Conservation (phyloP, 179 eudicot genomes). For the Drosera spatulata region DNA sequence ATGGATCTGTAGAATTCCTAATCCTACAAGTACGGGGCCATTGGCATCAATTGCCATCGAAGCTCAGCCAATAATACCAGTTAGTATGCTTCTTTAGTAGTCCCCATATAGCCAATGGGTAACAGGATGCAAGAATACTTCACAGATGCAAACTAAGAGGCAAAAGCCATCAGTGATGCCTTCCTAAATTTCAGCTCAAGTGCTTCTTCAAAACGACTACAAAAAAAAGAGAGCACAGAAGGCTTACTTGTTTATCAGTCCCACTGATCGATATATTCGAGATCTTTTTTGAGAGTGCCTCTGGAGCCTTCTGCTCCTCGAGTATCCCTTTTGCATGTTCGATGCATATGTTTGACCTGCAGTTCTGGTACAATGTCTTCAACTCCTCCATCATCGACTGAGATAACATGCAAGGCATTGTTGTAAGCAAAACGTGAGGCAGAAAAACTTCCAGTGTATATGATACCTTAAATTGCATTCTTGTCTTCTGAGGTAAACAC, state of each 20-base stretch:
- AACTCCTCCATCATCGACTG: conserved; percentile 63
- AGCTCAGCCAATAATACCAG: too few species aligned
- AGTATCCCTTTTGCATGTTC: conserved; percentile 85
- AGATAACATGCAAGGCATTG: background rate
- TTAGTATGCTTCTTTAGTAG: too few species aligned
- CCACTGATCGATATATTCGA: conserved; percentile 58
- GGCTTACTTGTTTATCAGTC: conserved; percentile 60
- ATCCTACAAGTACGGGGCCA: too few species aligned
- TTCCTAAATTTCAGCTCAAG: background rate
- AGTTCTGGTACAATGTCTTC: conserved; percentile 40
- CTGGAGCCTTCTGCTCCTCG: conserved; percentile 83
- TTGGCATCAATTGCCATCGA: too few species aligned
- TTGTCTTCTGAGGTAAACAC: too few species aligned
- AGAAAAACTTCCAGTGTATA: too few species aligned
- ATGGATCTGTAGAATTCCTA: too few species aligned
- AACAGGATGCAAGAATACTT: too few species aligned
- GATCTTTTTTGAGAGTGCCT: conserved; percentile 65
- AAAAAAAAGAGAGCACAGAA: background rate
- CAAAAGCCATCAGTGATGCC: background rate
- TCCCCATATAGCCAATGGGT: too few species aligned
- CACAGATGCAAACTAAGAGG: too few species aligned
- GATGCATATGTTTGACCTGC: conserved; percentile 81
- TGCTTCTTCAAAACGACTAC: background rate
- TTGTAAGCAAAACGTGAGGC: too few species aligned
- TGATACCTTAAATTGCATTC: too few species aligned